These are phyloP conservation scores for Manihot esculenta DNA, from an alignment of 441 rosid genomes.

Conservation along the genomic window DNA sequence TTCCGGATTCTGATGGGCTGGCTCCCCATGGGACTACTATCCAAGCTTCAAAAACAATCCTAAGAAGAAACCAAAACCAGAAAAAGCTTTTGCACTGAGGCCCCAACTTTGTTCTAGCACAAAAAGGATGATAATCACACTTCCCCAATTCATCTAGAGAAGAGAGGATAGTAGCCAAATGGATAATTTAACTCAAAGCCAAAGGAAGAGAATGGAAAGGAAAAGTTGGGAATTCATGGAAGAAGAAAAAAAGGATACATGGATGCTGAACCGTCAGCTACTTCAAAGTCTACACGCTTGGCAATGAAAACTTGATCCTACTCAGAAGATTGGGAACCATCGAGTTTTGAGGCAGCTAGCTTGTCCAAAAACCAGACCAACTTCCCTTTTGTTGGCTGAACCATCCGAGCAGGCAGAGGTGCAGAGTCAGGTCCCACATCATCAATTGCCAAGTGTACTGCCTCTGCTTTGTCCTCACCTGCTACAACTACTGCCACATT, in stretches of 20 bases:
- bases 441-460: constrained; percentile 65
- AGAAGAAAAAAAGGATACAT: constrained; percentile 20
- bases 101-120: constrained; percentile 40
- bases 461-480: constrained; percentile 78
- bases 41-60: constrained; percentile 13
- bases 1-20: constrained; percentile 12
- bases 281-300: constrained; percentile 28
- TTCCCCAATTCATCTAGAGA: constrained; percentile 36
- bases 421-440: constrained; percentile 36
- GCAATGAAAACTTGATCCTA: constrained; percentile 32
- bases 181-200: constrained; percentile 29
- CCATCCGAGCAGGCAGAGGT: constrained; percentile 63
- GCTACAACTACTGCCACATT: constrained; percentile 68
- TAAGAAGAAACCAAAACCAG: constrained; percentile 7
- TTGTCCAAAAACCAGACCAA: constrained; percentile 87
- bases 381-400: constrained; percentile 64
- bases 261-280: constrained; percentile 32
- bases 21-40: constrained; percentile 5
- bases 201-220: not conserved
- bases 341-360: constrained; percentile 67
- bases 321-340: constrained; percentile 35
- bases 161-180: constrained; percentile 28
- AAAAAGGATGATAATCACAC: constrained; percentile 39
- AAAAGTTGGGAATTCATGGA: constrained; percentile 10
- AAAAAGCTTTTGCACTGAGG: constrained; percentile 26